phyloP scores from a whole-genome alignment of 768 basidiomycete species.

The Daedalea quercina region DNA sequence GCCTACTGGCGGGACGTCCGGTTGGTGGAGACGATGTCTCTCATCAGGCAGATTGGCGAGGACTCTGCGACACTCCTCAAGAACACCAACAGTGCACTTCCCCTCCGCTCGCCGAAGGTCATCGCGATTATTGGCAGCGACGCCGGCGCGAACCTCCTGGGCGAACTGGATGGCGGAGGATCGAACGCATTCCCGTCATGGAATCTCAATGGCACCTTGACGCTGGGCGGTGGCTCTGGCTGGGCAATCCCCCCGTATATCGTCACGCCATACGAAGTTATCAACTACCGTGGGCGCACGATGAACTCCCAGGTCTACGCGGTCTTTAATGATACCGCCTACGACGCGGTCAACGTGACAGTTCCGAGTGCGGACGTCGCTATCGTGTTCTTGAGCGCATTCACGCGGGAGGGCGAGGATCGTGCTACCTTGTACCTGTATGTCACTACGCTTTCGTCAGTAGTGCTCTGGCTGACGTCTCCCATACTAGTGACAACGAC shows the following conservation, averaged over 20 bases:
- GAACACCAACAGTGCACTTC: conserved; percentile 39
- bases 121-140: conserved; percentile 48
- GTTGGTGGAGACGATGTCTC: conserved; percentile 51
- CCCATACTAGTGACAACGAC: conserved; percentile 12
- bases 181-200: conserved; percentile 38
- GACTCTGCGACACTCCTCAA: conserved; percentile 61
- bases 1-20: conserved; percentile 45
- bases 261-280: conserved; percentile 34
- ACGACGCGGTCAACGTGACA: conserved; percentile 34
- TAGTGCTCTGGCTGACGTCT: not conserved
- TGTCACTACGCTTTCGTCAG: conserved; percentile 31
- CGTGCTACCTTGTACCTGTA: conserved; percentile 54
- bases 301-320: conserved; percentile 39
- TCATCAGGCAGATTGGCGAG: conserved; percentile 53
- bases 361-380: conserved; percentile 18
- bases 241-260: conserved; percentile 48
- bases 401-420: conserved; percentile 38
- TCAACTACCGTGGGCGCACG: conserved; percentile 31
- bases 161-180: not conserved
- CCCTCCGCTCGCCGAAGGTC: conserved; percentile 38
- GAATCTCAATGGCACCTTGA: conserved; percentile 52
- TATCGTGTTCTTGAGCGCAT: conserved; percentile 43
- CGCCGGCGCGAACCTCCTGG: not conserved
- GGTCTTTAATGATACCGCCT: conserved; percentile 41
- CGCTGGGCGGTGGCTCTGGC: conserved; percentile 47